A percentile compares a stretch with the other conserved stretches of the same genome.
phyloP scores from a whole-genome alignment of 306 rosid species.

The Quercus agrifolia region DNA sequence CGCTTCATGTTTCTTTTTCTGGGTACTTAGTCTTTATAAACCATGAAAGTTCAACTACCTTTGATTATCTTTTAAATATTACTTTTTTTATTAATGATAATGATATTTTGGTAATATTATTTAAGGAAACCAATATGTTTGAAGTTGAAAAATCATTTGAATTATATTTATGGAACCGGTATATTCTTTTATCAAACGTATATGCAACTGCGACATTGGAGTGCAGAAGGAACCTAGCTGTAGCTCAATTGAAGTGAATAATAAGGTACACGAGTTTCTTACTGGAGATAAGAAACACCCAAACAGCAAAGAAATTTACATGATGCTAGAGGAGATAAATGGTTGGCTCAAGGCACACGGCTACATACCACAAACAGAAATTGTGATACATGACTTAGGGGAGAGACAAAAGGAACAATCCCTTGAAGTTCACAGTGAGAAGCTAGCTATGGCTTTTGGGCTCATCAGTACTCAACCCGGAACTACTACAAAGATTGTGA shows the following conservation, averaged over 20 bases:
- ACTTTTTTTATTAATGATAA: not conserved
- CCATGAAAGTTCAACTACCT: not conserved
- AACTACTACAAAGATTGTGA: conserved; percentile 62
- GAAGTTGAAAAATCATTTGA: not conserved
- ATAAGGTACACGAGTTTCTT: conserved; percentile 65
- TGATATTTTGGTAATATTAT: not conserved
- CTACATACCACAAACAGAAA: conserved; percentile 56
- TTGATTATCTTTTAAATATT: not conserved
- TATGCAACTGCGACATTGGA: conserved; percentile 61
- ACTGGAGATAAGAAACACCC: conserved; percentile 72
- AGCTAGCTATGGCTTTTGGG: conserved; percentile 80
- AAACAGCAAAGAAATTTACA: conserved; percentile 56
- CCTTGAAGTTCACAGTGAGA: conserved; percentile 81
- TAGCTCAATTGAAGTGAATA: conserved; percentile 67
- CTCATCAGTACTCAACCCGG: conserved; percentile 67
- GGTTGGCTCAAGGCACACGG: conserved; percentile 55
- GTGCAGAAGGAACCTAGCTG: conserved; percentile 87
- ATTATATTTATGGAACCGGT: conserved; percentile 40
- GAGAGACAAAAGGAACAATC: conserved; percentile 61
- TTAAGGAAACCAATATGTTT: not conserved
- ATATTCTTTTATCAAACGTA: conserved; percentile 73
- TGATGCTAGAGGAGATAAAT: conserved; percentile 61
- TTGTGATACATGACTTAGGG: conserved; percentile 65
- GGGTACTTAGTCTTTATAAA: not conserved
- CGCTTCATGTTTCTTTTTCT: not conserved